Evolutionary conservation across 192 early-diverging fungal species (phyloP).

Genomic region (Backusella tarrabulga): DNA sequence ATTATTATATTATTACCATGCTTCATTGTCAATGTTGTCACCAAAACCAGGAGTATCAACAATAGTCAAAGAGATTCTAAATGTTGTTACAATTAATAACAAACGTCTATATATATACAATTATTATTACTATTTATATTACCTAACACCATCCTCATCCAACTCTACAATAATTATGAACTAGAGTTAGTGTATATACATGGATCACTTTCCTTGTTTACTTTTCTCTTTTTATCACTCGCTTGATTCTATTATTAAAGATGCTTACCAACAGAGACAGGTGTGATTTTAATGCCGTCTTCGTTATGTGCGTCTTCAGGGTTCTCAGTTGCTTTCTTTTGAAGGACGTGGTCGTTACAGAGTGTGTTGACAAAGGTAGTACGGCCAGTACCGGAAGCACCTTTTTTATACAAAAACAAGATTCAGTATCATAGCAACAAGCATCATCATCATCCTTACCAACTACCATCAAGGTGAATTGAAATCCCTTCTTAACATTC

Average conservation of each 20-base stretch:
- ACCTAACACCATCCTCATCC: slow-evolving; percentile 92
- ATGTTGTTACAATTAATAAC: background rate
- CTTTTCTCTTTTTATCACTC: background rate
- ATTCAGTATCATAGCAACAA: background rate
- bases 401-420: background rate
- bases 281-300: slow-evolving; percentile 88
- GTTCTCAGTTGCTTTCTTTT: slow-evolving; percentile 60
- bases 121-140: background rate
- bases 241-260: background rate
- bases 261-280: slow-evolving; percentile 65
- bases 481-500: slow-evolving; percentile 94
- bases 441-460: slow-evolving; percentile 44
- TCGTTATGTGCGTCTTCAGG: slow-evolving; percentile 78
- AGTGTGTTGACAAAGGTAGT: slow-evolving; percentile 99
- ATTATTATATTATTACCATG: slow-evolving; percentile 76
- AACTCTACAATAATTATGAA: slow-evolving; percentile 57
- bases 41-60: slow-evolving; percentile 99
- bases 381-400: slow-evolving; percentile 90
- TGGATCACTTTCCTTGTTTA: background rate
- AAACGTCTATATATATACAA: too few species aligned
- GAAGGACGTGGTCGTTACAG: slow-evolving; percentile 77
- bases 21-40: slow-evolving; percentile 94
- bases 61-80: slow-evolving; percentile 86
- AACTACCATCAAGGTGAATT: slow-evolving; percentile 97
- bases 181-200: background rate